Evolutionary conservation across 1,284 basidiomycete species (phyloP).

Genomic region (Paramarasmius palmivorus): DNA sequence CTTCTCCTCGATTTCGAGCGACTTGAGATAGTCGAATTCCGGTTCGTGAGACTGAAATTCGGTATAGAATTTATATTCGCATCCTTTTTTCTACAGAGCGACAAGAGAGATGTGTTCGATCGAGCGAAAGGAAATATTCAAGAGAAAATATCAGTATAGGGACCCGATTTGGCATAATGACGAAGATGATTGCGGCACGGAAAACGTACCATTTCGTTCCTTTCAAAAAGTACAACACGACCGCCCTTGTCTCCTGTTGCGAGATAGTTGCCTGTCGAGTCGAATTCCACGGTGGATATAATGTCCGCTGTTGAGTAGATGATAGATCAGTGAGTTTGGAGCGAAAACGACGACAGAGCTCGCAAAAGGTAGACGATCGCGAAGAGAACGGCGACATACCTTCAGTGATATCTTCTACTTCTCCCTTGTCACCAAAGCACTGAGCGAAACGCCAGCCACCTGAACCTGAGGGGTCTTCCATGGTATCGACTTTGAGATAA

Average conservation of each 20-base stretch:
- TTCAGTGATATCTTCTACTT: slow-evolving; percentile 99
- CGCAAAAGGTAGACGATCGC: neutral
- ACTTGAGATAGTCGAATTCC: slow-evolving; percentile 99
- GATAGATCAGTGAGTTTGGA: slow-evolving; percentile 27
- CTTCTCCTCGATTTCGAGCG: slow-evolving; percentile 99
- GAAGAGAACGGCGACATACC: slow-evolving; percentile 50
- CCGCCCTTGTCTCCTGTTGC: slow-evolving; percentile 99
- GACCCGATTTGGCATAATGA: slow-evolving; percentile 27
- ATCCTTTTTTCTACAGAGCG: slow-evolving; percentile 88
- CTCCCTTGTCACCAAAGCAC: slow-evolving; percentile 99
- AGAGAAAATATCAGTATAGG: slow-evolving; percentile 21
- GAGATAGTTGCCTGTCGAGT: slow-evolving; percentile 98
- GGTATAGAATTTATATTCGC: slow-evolving; percentile 99
- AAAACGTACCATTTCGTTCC: slow-evolving; percentile 89
- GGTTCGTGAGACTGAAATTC: slow-evolving; percentile 99
- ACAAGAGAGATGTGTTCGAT: slow-evolving; percentile 15
- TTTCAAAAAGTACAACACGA: slow-evolving; percentile 97
- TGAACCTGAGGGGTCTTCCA: slow-evolving; percentile 81
- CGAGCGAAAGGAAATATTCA: slow-evolving; percentile 7
- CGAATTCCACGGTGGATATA: slow-evolving; percentile 99
- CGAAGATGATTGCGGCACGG: slow-evolving; percentile 5
- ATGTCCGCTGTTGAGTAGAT: slow-evolving; percentile 77
- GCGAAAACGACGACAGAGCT: slow-evolving; percentile 12
- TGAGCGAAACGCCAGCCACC: slow-evolving; percentile 98
- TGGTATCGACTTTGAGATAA: slow-evolving; percentile 25